Evolutionary conservation across 768 basidiomycete species (phyloP), one percentile per base, ranked within the genome.

Genomic region (Cytidiella melzeri): DNA sequence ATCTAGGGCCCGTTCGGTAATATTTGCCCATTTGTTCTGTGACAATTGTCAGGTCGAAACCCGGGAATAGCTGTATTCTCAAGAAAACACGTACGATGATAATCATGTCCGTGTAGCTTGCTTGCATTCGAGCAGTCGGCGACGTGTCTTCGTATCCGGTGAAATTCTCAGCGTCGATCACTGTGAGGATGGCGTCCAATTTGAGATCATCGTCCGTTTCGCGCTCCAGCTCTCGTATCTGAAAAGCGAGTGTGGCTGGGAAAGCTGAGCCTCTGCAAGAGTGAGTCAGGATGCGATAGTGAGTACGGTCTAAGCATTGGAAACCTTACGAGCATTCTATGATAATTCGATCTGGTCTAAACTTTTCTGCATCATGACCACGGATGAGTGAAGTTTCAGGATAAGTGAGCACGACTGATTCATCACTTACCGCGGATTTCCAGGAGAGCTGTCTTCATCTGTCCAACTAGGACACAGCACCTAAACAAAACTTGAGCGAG

Each of bases 381-480:
- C n/a, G n/a, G n/a, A n/a, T n/a, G n/a, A n/a, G n/a, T n/a, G 11
- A 37, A 42, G n/a, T n/a, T 21, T 27, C 12, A 23, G 52, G 30
- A 23, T 5, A 40, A 12, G 12, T 41, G 28, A n/a, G 15, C 38
- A 24, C 9, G 37, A 11, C n/a, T 13, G 38, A 34, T 24, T 34
- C 30, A 7, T n/a, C 9, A 62, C 65, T 30, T 57, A 83, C 87
- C 86, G 70, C 83, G 75, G 52, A 97, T 94, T 64, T 96, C 94
- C 25, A 92, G 63, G 38, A 96, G 67, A 3, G 94, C 94, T 6
- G 73, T 89, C 67, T 93, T 84, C 84, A 97, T 94, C 61, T 94
- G 89, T 2, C 94, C 94, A 18, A 96, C 92, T 30, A 96, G 80
- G 1, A 95, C 87, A 60, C 92, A 94, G 58, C 92, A 94, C 80